Conservation (phyloP, 441 rosid genomes). For the Pelargonium cotyledonis region DNA sequence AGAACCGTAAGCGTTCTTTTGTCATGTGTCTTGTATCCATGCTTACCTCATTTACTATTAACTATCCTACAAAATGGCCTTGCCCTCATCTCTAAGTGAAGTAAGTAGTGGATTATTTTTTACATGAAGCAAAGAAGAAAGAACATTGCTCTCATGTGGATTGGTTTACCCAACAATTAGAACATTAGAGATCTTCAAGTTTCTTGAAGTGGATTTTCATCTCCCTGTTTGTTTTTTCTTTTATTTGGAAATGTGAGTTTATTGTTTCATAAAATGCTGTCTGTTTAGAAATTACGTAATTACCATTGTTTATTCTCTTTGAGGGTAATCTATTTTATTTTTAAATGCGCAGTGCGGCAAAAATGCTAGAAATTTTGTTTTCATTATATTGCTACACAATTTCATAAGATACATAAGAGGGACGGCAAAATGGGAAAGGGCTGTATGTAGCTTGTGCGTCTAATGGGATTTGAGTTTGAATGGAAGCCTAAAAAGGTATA, state of each 20-base stretch:
- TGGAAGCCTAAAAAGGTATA: too few relatives aligned
- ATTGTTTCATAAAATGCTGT: neutral
- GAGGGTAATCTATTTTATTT: too few relatives aligned
- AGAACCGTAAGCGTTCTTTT: too few relatives aligned
- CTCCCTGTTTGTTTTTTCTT: neutral
- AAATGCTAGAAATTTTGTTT: neutral
- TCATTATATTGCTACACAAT: neutral
- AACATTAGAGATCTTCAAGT: neutral
- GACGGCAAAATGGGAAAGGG: neutral
- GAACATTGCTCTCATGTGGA: neutral
- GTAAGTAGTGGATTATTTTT: too few relatives aligned
- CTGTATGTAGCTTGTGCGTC: neutral
- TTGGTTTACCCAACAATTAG: neutral
- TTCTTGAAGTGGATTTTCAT: neutral
- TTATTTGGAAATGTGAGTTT: neutral
- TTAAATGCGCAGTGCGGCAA: too few relatives aligned
- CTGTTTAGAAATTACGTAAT: neutral
- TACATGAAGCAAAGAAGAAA: neutral
- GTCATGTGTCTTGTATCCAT: too few relatives aligned
- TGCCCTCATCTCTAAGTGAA: too few relatives aligned
- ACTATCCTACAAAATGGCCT: too few relatives aligned
- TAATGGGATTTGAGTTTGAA: neutral
- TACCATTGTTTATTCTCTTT: neutral
- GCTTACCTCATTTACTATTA: too few relatives aligned
- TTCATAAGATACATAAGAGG: neutral